Percentiles rank a stretch among this genome's conserved stretches.
phyloP scores from a whole-genome alignment of 2,329 filamentous ascomycete genomes.

The Xylariales sp. region DNA sequence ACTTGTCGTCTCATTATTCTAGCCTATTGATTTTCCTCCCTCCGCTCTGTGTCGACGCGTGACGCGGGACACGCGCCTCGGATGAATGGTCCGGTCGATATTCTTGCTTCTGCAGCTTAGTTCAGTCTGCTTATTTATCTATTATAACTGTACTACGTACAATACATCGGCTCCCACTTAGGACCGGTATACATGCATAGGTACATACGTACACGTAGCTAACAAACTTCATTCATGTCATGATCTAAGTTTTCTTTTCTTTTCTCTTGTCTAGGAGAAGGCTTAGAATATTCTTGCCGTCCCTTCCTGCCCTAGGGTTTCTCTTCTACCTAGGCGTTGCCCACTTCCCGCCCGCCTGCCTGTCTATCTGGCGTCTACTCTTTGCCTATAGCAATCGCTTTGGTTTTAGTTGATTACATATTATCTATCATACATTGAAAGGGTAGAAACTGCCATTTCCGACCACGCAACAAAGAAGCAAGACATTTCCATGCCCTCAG shows the following conservation, averaged over 20 bases:
- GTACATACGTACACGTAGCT: background rate
- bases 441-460: background rate
- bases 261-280: background rate
- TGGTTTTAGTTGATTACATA: constrained; percentile 9
- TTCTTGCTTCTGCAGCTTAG: background rate
- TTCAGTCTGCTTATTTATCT: background rate
- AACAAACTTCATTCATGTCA: background rate
- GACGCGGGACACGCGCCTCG: background rate
- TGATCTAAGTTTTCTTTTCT: background rate
- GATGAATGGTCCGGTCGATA: background rate
- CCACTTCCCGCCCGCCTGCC: background rate
- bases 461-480: background rate
- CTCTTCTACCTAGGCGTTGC: background rate
- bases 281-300: background rate
- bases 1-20: too few relatives aligned
- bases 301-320: background rate
- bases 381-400: background rate
- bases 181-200: background rate
- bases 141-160: background rate
- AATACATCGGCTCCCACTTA: background rate
- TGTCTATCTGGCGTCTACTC: constrained; percentile 12
- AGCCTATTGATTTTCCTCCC: background rate
- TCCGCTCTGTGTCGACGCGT: background rate
- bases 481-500: background rate
- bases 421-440: constrained; percentile 22